phyloP scores from a whole-genome alignment of 2,329 filamentous ascomycete genomes.

The Fusarium sp. region DNA sequence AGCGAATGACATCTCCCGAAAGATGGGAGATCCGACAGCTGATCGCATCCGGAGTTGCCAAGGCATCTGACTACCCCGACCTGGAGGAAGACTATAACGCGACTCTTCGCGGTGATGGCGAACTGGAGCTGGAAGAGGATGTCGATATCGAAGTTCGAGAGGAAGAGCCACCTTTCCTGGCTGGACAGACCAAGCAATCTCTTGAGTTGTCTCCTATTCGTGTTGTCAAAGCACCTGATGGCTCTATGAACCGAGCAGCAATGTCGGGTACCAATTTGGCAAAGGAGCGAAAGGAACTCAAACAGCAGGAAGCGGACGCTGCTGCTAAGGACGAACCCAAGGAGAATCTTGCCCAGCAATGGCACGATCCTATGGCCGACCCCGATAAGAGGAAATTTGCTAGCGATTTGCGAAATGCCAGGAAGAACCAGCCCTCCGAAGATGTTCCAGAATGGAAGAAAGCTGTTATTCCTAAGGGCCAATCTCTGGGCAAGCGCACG shows the following conservation, averaged over 20 bases:
- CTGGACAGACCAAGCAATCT: slow-evolving; percentile 95
- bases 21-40: slow-evolving; percentile 97
- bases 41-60: slow-evolving; percentile 93
- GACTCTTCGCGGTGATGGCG: slow-evolving; percentile 84
- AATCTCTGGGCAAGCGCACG: slow-evolving; percentile 86
- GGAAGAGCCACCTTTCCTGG: slow-evolving; percentile 95
- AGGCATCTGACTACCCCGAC: slow-evolving; percentile 93
- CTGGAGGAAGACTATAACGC: slow-evolving; percentile 94
- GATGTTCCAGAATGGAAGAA: slow-evolving; percentile 93
- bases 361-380: slow-evolving; percentile 96
- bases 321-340: slow-evolving; percentile 79
- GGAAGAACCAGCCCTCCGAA: slow-evolving; percentile 70
- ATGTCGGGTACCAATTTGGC: slow-evolving; percentile 91
- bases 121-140: slow-evolving; percentile 94
- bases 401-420: slow-evolving; percentile 80
- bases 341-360: slow-evolving; percentile 88
- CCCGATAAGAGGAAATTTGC: slow-evolving; percentile 90
- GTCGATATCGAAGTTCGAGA: slow-evolving; percentile 97
- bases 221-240: slow-evolving; percentile 96
- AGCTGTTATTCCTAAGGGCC: slow-evolving; percentile 81
- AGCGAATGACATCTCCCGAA: slow-evolving; percentile 95
- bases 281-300: slow-evolving; percentile 88
- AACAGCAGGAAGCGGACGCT: slow-evolving; percentile 87
- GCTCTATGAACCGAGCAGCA: slow-evolving; percentile 95
- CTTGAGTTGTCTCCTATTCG: slow-evolving; percentile 94